phyloP scores from a whole-genome alignment of 2,329 filamentous ascomycete species.

The Colletotrichum nymphaeae region DNA sequence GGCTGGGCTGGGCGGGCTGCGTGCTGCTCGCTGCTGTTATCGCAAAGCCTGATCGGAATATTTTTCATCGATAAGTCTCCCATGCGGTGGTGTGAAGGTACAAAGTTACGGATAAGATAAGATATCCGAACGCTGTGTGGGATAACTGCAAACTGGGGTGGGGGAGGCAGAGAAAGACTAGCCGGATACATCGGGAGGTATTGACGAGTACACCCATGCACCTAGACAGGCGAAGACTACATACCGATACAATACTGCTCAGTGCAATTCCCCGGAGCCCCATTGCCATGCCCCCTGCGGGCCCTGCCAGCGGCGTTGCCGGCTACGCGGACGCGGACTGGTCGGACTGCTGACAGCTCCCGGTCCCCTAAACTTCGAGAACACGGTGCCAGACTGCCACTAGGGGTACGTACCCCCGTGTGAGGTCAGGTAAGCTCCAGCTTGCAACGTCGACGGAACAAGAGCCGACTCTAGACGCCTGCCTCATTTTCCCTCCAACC shows the following conservation, averaged over 20 bases:
- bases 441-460: constrained; percentile 32
- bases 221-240: neutral
- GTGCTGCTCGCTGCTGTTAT: constrained; percentile 19
- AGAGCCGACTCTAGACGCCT: constrained; percentile 18
- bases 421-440: constrained; percentile 24
- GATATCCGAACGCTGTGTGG: neutral
- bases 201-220: neutral
- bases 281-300: neutral
- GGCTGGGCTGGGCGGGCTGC: constrained; percentile 9
- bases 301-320: constrained; percentile 14
- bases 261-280: constrained; percentile 1
- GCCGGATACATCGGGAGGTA: constrained; percentile 7
- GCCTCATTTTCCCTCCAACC: neutral
- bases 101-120: neutral
- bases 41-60: constrained; percentile 18
- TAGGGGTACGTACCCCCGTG: neutral
- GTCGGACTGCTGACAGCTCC: constrained; percentile 28
- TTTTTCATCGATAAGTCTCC: constrained; percentile 24
- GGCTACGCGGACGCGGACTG: constrained; percentile 1
- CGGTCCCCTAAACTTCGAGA: constrained; percentile 17
- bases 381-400: neutral
- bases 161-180: constrained; percentile 4
- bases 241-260: neutral
- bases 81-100: neutral
- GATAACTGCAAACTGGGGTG: neutral